Base-by-base conservation (phyloP, 1,284 basidiomycete genomes). In the Cryptococcus maquisensis region DNA sequence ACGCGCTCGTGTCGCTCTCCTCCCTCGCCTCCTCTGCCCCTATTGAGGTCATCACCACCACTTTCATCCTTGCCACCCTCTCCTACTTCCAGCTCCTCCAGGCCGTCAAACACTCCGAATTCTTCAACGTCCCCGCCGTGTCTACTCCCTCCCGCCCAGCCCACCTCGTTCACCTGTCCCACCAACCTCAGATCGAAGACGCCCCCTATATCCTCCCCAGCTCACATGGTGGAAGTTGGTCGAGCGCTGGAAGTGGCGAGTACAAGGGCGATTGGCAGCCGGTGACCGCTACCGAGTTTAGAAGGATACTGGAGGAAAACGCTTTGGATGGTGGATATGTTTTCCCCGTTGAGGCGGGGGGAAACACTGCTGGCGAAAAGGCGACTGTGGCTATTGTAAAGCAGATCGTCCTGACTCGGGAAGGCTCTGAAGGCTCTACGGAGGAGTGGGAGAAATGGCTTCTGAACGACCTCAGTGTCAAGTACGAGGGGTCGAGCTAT, bases 11-110 rank as follows among this genome's bases (percentile, higher is more conserved):
- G 44, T 63, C 67, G 9, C 62, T 78, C 59, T 74, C 78, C 23
- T 67, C 68, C 28, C 52, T 77, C 5, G 72, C 76, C n/a, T 72
- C 78, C 12, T 63, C 73, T 9, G 72, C 72, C 10, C 82, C 82
- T 10, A 83, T 83, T 67, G 93, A 97, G 74, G 86, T 88, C 21
- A 90, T 95, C 63, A 90, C 95, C 53, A 83, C 85, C 68, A 87
- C 89, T 76, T 90, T 86, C 72, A 83, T 93, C 69, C 75, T 92
- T 57, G 87, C 87, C 36, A 96, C 93, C 3, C 82, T 96, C 41
- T 86, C 88, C 48, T 96, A 96, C 77, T 94, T 96, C 73, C 89
- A 93, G 73, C 82, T 95, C 59, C 82, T 97, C 54, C 84, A 84
- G 59, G 87, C 89, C 43, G 86, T 94, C 72, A 90, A 90, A 47